Evolutionary conservation across 176 grass and related monocot species (phyloP).

Genomic region (maize (Zea mays)): DNA sequence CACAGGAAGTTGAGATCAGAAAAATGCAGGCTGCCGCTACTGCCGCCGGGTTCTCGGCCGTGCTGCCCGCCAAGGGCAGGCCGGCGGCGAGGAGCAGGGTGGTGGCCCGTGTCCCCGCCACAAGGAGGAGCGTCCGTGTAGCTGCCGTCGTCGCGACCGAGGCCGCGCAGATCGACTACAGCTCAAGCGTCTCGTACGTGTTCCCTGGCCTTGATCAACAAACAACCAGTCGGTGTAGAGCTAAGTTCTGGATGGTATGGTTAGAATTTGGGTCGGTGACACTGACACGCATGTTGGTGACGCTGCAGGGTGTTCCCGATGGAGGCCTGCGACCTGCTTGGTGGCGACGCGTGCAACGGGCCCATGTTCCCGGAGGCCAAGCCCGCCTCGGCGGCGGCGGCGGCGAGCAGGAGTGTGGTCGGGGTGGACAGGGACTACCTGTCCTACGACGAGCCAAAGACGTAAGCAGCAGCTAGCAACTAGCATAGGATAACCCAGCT

Average conservation of each 20-base stretch:
- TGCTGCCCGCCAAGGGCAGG: slow-evolving; percentile 14
- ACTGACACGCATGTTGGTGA: too few relatives aligned
- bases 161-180: slow-evolving; percentile 49
- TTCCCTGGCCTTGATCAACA: neutral
- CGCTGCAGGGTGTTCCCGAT: slow-evolving; percentile 72
- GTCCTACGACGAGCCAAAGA: slow-evolving; percentile 64
- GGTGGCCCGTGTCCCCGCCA: neutral
- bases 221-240: neutral
- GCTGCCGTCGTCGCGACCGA: slow-evolving; percentile 30
- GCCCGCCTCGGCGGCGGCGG: slow-evolving; percentile 4
- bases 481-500: neutral
- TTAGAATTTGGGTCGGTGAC: neutral
- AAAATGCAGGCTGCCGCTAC: slow-evolving; percentile 24
- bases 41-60: slow-evolving; percentile 22
- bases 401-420: neutral
- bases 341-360: slow-evolving; percentile 62
- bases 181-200: slow-evolving; percentile 53
- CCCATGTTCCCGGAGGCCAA: slow-evolving; percentile 74
- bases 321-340: slow-evolving; percentile 80
- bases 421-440: slow-evolving; percentile 76
- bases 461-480: slow-evolving; percentile 34
- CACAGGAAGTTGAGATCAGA: neutral
- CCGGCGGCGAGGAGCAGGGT: neutral
- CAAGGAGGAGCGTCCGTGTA: neutral
- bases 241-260: neutral